Base-by-base conservation (phyloP, 345 rosid genomes). In the Alliaria petiolata region DNA sequence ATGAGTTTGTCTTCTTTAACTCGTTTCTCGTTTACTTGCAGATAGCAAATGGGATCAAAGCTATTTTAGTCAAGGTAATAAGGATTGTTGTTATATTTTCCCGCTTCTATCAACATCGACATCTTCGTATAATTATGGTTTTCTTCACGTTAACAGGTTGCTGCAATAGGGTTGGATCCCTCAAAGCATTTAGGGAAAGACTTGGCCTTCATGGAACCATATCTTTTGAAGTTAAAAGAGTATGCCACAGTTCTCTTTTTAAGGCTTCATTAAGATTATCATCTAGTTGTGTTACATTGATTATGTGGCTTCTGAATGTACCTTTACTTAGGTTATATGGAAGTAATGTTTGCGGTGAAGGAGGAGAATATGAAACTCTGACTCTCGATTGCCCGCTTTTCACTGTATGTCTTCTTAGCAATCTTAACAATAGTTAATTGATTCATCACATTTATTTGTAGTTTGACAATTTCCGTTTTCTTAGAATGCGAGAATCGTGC, bases 351-450 rank as follows among this genome's bases (percentile, higher is more conserved):
- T 95, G 98, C 69, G 98, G 99, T 56, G 99, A 95, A 82, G 99
- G 98, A 83, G 98, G 99, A 55, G 98, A 95, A 81, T 95, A 95
- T 60, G 98, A 92, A 77, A 89, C 92, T 15, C 63, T 95, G 83
- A 92, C 99, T 17, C 96, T 92, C 8, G 99, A 95, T 81, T 92
- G 97, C 75, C 98, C 97, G 0, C 92, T 95, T 69, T 95, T 95
- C 77, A 80, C 76, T 8, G 99, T 91, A 84, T 80, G 87, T 62
- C 56, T 70, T 52, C 54, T 35, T 45, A 53, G 12, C 22, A 13
- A 42, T 42, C 3, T 22, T 39, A 38, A 31, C 46, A 14, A 36
- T 35, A 17, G 34, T 34, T 50, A 25, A 47, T 40, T 71, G 10
- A 50, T 50, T 40, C 28, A 17, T 16, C 16, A 11, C 50, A 8